These are phyloP conservation scores for Penicillium sclerotigenum DNA, from an alignment of 2,329 filamentous ascomycete species.

Conservation along the genomic window DNA sequence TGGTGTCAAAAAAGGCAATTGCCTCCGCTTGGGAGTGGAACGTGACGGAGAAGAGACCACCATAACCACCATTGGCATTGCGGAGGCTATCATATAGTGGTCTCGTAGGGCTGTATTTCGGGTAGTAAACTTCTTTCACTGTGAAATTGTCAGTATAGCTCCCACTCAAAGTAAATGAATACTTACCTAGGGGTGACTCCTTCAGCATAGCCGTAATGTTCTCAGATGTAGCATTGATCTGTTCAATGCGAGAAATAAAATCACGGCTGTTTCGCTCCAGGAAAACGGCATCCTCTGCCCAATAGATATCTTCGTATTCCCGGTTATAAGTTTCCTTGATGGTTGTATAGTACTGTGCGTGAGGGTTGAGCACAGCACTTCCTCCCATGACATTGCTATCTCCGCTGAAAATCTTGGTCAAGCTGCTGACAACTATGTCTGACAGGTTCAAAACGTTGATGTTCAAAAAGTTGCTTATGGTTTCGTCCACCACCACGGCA, in stretches of 20 bases:
- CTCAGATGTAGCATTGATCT: conserved; percentile 83
- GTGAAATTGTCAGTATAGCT: conserved; percentile 35
- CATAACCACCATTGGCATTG: conserved; percentile 75
- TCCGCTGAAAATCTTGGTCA: conserved; percentile 96
- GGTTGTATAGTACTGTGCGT: conserved; percentile 64
- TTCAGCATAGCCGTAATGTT: conserved; percentile 71
- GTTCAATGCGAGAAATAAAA: conserved; percentile 75
- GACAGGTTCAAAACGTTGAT: conserved; percentile 86
- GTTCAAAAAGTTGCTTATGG: conserved; percentile 94
- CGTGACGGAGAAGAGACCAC: conserved; percentile 80
- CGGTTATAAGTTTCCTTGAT: conserved; percentile 65
- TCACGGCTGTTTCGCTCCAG: conserved; percentile 95
- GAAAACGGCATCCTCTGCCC: conserved; percentile 90
- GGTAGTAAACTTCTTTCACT: conserved; percentile 82
- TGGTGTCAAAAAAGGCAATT: conserved; percentile 75
- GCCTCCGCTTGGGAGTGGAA: conserved; percentile 71
- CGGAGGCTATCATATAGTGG: conserved; percentile 75
- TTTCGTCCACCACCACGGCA: conserved; percentile 89
- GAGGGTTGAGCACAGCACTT: conserved; percentile 62
- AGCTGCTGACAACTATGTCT: conserved; percentile 87
- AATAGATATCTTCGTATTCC: conserved; percentile 85
- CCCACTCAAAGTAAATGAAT: neutral
- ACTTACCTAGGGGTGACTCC: conserved; percentile 52
- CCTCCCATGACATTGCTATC: conserved; percentile 99
- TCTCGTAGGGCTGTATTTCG: conserved; percentile 69